Evolutionary conservation across 1,284 basidiomycete species (phyloP).

Genomic region (Pseudozyma hubeiensis): DNA sequence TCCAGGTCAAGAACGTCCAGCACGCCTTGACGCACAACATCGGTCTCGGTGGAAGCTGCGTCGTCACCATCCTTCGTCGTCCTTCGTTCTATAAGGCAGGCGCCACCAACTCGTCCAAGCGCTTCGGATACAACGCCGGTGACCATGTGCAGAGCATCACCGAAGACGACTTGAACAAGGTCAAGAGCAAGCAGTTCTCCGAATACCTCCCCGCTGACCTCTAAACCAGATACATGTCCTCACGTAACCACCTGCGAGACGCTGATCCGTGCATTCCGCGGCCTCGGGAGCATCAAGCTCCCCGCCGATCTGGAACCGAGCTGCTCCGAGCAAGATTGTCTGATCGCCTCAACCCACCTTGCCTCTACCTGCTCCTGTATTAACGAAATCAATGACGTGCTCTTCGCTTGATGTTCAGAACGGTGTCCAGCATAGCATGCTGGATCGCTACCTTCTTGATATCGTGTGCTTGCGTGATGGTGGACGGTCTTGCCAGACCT

Average conservation of each 20-base stretch:
- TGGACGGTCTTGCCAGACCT: too few relatives aligned
- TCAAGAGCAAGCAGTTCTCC: conserved; percentile 59
- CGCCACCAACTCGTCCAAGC: conserved; percentile 48
- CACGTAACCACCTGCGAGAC: not conserved
- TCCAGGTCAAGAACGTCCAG: conserved; percentile 79
- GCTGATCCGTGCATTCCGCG: not conserved
- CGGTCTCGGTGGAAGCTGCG: conserved; percentile 75
- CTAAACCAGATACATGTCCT: not conserved
- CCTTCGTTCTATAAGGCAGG: conserved; percentile 59
- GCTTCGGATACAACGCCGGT: conserved; percentile 62
- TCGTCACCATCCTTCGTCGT: conserved; percentile 55
- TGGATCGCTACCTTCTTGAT: too few relatives aligned
- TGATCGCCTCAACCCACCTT: too few relatives aligned
- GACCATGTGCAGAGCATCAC: conserved; percentile 56
- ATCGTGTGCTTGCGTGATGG: too few relatives aligned
- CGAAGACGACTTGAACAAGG: conserved; percentile 59
- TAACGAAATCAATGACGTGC: too few relatives aligned
- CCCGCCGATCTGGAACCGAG: too few relatives aligned
- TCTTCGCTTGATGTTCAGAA: too few relatives aligned
- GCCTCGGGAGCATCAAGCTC: too few relatives aligned
- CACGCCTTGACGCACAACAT: conserved; percentile 85
- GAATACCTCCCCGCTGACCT: conserved; percentile 57
- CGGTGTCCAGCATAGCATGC: too few relatives aligned
- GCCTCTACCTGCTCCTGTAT: too few relatives aligned
- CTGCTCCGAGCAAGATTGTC: too few relatives aligned